Conservation (phyloP, 2,329 filamentous ascomycete species). For the Blastomyces parvus region DNA sequence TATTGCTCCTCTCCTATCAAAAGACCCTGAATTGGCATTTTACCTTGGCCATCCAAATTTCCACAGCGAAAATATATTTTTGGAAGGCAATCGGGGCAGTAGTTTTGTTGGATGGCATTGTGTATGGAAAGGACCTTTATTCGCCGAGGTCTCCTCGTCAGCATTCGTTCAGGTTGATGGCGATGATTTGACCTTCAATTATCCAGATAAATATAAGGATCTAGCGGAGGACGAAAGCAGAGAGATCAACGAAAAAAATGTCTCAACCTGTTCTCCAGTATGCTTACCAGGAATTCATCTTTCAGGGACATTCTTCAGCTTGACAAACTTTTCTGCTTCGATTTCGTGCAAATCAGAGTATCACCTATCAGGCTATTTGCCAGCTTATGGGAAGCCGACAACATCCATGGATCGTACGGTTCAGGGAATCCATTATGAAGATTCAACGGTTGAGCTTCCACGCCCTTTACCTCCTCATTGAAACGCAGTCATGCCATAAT, state of each 20-base stretch:
- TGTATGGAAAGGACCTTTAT: slow-evolving; percentile 1
- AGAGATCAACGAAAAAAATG: neutral
- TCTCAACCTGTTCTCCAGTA: neutral
- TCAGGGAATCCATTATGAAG: neutral
- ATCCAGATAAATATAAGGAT: neutral
- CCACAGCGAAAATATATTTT: slow-evolving; percentile 33
- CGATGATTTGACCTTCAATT: neutral
- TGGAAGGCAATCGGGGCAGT: slow-evolving; percentile 15
- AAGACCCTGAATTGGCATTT: slow-evolving; percentile 19
- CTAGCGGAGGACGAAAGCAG: neutral
- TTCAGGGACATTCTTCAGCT: neutral
- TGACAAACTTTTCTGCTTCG: neutral
- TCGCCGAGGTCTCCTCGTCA: neutral
- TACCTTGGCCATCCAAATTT: slow-evolving; percentile 34
- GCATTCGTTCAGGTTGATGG: neutral
- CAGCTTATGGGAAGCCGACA: neutral
- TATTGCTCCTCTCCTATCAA: slow-evolving; percentile 24
- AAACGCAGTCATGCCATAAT: neutral
- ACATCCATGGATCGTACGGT: neutral
- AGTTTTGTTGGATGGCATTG: slow-evolving; percentile 20
- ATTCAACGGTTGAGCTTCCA: slow-evolving; percentile 1
- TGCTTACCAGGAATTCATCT: neutral
- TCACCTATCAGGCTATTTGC: neutral
- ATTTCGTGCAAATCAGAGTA: neutral
- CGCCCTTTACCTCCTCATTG: neutral